These are phyloP conservation scores for Curvularia sp. DNA, from an alignment of 2,329 filamentous ascomycete genomes.

Conservation along the genomic window DNA sequence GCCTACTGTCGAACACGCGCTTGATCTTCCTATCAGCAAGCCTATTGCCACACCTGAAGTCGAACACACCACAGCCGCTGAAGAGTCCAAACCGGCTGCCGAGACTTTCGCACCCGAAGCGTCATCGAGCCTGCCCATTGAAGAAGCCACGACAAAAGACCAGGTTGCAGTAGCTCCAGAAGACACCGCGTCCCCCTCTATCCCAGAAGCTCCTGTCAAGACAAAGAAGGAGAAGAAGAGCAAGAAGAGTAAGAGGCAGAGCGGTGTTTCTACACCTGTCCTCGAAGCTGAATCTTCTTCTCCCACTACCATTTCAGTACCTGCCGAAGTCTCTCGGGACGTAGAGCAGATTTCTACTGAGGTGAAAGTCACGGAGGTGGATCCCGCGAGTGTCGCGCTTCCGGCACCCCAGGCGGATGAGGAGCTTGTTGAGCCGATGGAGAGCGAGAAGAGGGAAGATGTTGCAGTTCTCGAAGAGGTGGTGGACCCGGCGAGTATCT, in stretches of 20 bases:
- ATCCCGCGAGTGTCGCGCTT: slow-evolving; percentile 9
- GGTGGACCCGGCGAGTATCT: background rate
- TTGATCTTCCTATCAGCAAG: slow-evolving; percentile 3
- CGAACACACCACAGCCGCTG: background rate
- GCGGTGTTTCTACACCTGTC: slow-evolving; percentile 18
- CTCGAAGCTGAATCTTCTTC: slow-evolving; percentile 9
- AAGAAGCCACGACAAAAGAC: background rate
- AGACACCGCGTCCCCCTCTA: background rate
- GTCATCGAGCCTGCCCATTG: background rate
- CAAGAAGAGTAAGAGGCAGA: slow-evolving; percentile 26
- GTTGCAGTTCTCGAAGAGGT: background rate
- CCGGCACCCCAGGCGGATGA: background rate
- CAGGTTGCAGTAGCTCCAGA: slow-evolving; percentile 4
- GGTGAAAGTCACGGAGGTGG: background rate
- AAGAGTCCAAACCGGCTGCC: background rate
- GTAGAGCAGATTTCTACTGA: background rate
- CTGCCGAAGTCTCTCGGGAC: background rate
- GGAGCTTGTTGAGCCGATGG: background rate
- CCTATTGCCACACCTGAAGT: background rate
- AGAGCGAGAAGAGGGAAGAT: background rate
- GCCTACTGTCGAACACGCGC: slow-evolving; percentile 11
- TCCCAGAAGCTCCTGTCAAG: slow-evolving; percentile 20
- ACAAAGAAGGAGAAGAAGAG: slow-evolving; percentile 36
- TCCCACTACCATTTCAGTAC: background rate
- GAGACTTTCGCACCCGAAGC: background rate